These are phyloP conservation scores for Tricholoma furcatifolium DNA, from an alignment of 768 basidiomycete species.

Conservation along the genomic window DNA sequence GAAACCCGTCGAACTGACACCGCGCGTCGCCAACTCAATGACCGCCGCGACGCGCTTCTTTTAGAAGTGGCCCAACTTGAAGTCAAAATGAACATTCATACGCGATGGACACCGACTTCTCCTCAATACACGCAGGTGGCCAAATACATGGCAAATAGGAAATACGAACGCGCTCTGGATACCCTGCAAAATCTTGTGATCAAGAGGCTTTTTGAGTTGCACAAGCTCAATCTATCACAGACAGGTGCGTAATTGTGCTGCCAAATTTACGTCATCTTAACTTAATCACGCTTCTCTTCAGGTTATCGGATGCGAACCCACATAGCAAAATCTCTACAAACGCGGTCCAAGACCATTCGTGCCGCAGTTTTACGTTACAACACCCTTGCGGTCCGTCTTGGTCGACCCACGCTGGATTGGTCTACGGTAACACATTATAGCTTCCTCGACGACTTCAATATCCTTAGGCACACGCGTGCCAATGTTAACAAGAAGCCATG, in stretches of 20 bases:
- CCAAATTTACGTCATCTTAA: neutral
- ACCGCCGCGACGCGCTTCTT: conserved; percentile 16
- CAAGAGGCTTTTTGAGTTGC: conserved; percentile 36
- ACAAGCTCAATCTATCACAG: conserved; percentile 32
- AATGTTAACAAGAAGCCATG: conserved; percentile 2
- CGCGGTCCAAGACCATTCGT: neutral
- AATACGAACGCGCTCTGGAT: conserved; percentile 29
- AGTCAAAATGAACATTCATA: conserved; percentile 22
- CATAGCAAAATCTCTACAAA: neutral
- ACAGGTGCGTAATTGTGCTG: conserved; percentile 24
- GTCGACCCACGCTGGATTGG: neutral
- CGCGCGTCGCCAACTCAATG: conserved; percentile 14
- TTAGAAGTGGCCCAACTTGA: conserved; percentile 24
- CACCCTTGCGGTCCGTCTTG: neutral
- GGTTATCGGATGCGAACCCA: neutral
- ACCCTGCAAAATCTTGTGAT: conserved; percentile 16
- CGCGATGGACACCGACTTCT: conserved; percentile 23
- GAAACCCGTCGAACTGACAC: conserved; percentile 24
- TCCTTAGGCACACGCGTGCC: no score
- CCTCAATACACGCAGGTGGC: conserved; percentile 22
- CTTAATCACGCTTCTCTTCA: neutral
- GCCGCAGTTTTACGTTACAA: neutral
- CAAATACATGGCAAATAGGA: conserved; percentile 11
- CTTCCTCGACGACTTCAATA: no score
- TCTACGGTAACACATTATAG: neutral